Percentiles rank a stretch among this genome's conserved stretches.
Evolutionary conservation across 805 yeast genomes (phyloP).

Genomic region (Saitoella complicata): DNA sequence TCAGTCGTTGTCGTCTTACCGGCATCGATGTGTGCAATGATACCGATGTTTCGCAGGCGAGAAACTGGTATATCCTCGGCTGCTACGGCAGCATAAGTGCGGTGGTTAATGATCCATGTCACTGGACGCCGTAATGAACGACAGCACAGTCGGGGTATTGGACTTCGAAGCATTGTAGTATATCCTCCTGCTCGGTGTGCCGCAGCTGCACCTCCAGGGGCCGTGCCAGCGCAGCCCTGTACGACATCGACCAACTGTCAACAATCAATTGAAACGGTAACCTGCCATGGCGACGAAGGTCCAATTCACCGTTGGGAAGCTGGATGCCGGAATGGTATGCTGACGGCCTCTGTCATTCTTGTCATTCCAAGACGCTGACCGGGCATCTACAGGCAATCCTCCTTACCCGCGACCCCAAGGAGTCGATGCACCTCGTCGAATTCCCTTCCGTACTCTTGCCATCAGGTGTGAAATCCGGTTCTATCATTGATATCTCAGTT

Average conservation of each 20-base stretch:
- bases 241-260: too few relatives aligned
- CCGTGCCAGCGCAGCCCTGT: too few relatives aligned
- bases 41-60: constrained; percentile 70
- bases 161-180: too few relatives aligned
- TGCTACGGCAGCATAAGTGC: background rate
- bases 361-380: background rate
- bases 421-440: constrained; percentile 56
- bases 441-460: constrained; percentile 92
- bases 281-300: constrained; percentile 24
- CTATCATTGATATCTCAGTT: constrained; percentile 72
- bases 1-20: constrained; percentile 98
- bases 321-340: constrained; percentile 63
- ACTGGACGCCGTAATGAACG: too few relatives aligned
- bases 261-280: too few relatives aligned
- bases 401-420: constrained; percentile 63
- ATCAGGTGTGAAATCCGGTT: constrained; percentile 79
- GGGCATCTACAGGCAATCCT: constrained; percentile 38
- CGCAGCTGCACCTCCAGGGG: too few relatives aligned
- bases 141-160: too few relatives aligned
- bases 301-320: constrained; percentile 82
- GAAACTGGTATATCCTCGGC: background rate
- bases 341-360: background rate
- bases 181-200: too few relatives aligned
- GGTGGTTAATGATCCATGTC: too few relatives aligned
- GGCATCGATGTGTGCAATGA: constrained; percentile 98